These are phyloP conservation scores for Zizania latifolia DNA, from an alignment of 176 grass and related monocot species.

Conservation along the genomic window DNA sequence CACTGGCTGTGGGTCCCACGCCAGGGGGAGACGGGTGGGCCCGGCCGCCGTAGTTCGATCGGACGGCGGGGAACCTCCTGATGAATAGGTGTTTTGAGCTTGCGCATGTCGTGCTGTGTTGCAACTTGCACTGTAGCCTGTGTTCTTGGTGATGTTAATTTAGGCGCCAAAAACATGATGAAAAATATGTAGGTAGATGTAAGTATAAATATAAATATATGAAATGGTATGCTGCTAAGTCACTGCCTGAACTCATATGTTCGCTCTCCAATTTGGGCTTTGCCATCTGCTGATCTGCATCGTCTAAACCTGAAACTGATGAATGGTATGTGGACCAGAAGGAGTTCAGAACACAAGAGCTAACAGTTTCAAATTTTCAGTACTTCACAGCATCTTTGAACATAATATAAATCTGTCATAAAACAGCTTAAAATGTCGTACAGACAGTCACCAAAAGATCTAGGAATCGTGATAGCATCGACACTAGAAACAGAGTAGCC, in stretches of 20 bases:
- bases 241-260: constrained; percentile 3
- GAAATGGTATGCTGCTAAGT: not conserved
- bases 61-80: not conserved
- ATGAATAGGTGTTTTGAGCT: not conserved
- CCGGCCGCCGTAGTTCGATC: not conserved
- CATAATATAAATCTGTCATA: not conserved
- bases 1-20: not conserved
- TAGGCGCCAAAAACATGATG: constrained; percentile 8
- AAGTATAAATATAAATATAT: constrained; percentile 1
- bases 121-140: not conserved
- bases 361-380: not conserved
- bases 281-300: not conserved
- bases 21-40: not conserved
- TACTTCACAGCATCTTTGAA: not conserved
- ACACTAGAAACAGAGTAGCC: not conserved
- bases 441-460: not conserved
- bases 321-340: not conserved
- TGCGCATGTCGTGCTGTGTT: not conserved
- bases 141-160: constrained; percentile 20
- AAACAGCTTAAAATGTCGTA: not conserved
- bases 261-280: not conserved
- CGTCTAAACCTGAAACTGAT: not conserved
- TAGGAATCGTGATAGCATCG: not conserved
- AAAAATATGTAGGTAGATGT: constrained; percentile 1
- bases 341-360: not conserved